Conservation (phyloP, 2,329 filamentous ascomycete genomes). For the Ilyonectria destructans region DNA sequence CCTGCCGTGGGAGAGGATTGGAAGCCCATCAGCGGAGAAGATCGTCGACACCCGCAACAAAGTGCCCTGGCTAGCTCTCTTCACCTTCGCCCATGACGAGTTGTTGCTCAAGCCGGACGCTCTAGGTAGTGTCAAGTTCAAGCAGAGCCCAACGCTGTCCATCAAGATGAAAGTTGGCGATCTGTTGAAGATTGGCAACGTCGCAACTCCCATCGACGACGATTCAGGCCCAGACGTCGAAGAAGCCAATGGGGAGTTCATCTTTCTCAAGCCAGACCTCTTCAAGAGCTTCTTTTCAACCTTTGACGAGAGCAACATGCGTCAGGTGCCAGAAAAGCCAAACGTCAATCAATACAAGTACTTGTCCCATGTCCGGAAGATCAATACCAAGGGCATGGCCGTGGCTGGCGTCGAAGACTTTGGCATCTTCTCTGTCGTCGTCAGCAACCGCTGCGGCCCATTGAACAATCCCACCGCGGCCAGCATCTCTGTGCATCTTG, state of each 20-base stretch:
- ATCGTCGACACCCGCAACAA: constrained; percentile 34
- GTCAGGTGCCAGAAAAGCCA: constrained; percentile 1
- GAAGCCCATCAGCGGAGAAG: constrained; percentile 38
- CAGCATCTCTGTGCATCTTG: constrained; percentile 55
- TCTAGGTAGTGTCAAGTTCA: constrained; percentile 22
- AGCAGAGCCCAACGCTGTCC: constrained; percentile 24
- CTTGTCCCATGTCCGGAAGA: constrained; percentile 59
- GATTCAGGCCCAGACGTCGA: too few relatives aligned
- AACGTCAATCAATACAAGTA: constrained; percentile 49
- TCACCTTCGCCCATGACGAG: constrained; percentile 54
- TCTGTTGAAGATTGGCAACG: not conserved
- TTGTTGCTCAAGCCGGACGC: constrained; percentile 47
- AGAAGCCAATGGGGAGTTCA: constrained; percentile 50
- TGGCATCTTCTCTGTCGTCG: constrained; percentile 47
- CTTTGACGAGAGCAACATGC: not conserved
- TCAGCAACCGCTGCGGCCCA: constrained; percentile 54
- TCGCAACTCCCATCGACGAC: not conserved
- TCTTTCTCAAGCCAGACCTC: constrained; percentile 49
- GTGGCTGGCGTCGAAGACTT: constrained; percentile 56
- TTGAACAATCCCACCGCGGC: constrained; percentile 46
- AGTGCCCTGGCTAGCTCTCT: constrained; percentile 60
- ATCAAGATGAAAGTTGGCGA: constrained; percentile 32
- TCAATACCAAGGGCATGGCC: constrained; percentile 59
- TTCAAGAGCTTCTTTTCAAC: constrained; percentile 50
- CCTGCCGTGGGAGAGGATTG: constrained; percentile 61